A percentile compares a stretch with the other conserved stretches of the same genome.
Conservation (phyloP, 108 stramenopile genomes). For the Hondaea fermentalgiana region DNA sequence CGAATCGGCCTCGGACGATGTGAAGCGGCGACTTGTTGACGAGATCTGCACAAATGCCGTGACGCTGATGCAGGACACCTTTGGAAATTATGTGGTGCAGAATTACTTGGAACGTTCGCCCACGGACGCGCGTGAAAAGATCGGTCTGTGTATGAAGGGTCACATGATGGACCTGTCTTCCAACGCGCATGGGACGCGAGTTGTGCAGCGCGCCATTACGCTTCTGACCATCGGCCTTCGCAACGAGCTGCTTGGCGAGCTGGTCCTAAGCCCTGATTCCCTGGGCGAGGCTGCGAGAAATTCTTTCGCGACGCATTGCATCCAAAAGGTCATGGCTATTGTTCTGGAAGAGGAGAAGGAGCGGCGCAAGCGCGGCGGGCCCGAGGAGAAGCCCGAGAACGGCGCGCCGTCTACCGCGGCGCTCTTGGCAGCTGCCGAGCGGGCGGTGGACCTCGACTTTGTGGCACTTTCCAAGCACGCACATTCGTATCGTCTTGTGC, state of each 20-base stretch:
- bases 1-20: background rate
- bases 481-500: background rate
- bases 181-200: background rate
- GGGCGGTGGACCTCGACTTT: background rate
- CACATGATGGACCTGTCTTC: background rate
- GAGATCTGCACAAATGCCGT: background rate
- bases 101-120: constrained; percentile 34
- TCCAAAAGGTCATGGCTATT: background rate
- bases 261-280: background rate
- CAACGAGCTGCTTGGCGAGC: background rate
- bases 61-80: constrained; percentile 50
- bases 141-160: background rate
- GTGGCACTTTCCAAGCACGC: background rate
- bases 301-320: background rate
- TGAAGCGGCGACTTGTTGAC: background rate
- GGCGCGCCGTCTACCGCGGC: background rate
- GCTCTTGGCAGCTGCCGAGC: background rate
- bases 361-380: background rate
- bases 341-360: background rate
- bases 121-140: background rate
- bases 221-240: background rate
- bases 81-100: constrained; percentile 55
- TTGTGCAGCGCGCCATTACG: background rate
- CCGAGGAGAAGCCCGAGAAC: background rate
- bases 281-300: background rate